A percentile compares a stretch with the other conserved stretches of the same genome.
Conservation (phyloP, 805 yeast genomes). For the Pichia manshurica region DNA sequence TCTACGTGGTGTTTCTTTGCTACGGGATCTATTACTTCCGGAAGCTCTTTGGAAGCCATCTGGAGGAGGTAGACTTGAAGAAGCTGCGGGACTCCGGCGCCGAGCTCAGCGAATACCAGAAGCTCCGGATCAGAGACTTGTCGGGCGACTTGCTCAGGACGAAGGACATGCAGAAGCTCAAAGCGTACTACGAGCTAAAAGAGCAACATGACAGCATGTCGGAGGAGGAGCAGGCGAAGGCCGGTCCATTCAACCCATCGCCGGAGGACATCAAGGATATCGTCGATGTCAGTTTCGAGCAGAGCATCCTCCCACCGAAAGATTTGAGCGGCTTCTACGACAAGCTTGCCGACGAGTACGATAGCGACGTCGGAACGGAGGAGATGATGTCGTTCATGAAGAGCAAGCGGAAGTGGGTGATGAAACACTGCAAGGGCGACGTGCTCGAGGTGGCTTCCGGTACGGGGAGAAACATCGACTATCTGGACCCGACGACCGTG, state of each 20-base stretch:
- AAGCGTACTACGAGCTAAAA: conserved; percentile 52
- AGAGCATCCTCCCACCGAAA: conserved; percentile 56
- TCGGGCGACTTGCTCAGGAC: conserved; percentile 55
- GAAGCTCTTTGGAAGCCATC: conserved; percentile 59
- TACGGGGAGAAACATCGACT: conserved; percentile 87
- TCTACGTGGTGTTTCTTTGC: conserved; percentile 49
- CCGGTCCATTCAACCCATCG: conserved; percentile 31
- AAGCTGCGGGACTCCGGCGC: conserved; percentile 31
- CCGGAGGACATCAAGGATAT: conserved; percentile 29
- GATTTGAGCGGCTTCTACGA: conserved; percentile 83
- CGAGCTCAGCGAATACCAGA: conserved; percentile 55
- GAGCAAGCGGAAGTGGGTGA: conserved; percentile 68
- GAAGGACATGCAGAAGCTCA: conserved; percentile 54
- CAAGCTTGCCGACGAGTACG: conserved; percentile 72
- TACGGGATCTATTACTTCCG: conserved; percentile 63
- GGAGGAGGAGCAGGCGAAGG: conserved; percentile 16
- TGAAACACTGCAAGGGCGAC: conserved; percentile 77
- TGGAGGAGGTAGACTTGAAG: conserved; percentile 40
- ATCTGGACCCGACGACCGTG: conserved; percentile 53
- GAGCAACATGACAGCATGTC: conserved; percentile 26
- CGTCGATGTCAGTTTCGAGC: conserved; percentile 27
- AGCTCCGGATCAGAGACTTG: conserved; percentile 53
- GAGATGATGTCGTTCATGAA: conserved; percentile 58
- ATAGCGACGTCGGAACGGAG: conserved; percentile 70
- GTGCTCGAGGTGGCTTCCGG: conserved; percentile 94